These are phyloP conservation scores for Penicillium pancosmium DNA, from an alignment of 495 filamentous ascomycete species.

Conservation along the genomic window DNA sequence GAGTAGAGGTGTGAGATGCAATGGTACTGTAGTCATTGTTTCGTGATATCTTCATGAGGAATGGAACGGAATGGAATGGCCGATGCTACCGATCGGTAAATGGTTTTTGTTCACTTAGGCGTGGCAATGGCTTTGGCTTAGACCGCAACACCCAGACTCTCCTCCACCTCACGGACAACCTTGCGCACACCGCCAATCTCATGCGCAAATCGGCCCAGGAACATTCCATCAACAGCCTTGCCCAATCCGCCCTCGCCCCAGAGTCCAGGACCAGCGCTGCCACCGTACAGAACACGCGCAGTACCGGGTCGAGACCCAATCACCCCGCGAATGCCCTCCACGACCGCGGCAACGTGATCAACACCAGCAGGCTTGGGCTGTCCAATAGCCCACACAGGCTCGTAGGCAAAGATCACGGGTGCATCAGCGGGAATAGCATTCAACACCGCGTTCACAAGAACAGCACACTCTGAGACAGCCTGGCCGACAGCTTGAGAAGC, in stretches of 20 bases:
- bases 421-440: constrained; percentile 56
- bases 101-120: too few species aligned
- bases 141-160: constrained; percentile 30
- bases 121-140: not conserved
- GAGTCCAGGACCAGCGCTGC: constrained; percentile 76
- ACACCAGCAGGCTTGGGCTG: constrained; percentile 68
- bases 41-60: not conserved
- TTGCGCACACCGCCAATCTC: constrained; percentile 66
- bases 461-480: constrained; percentile 65
- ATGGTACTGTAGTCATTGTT: constrained; percentile 1
- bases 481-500: constrained; percentile 54
- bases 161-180: constrained; percentile 70
- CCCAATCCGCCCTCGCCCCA: constrained; percentile 61
- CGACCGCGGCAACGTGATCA: constrained; percentile 73
- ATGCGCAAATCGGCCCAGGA: constrained; percentile 81
- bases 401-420: constrained; percentile 82
- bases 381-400: constrained; percentile 90
- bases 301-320: constrained; percentile 47
- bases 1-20: not conserved
- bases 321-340: constrained; percentile 56
- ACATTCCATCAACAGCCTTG: constrained; percentile 77
- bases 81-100: too few species aligned
- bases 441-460: constrained; percentile 65
- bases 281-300: constrained; percentile 75
- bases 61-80: not conserved